phyloP scores from a whole-genome alignment of 2,329 filamentous ascomycete genomes.

The Ophiostoma ips region DNA sequence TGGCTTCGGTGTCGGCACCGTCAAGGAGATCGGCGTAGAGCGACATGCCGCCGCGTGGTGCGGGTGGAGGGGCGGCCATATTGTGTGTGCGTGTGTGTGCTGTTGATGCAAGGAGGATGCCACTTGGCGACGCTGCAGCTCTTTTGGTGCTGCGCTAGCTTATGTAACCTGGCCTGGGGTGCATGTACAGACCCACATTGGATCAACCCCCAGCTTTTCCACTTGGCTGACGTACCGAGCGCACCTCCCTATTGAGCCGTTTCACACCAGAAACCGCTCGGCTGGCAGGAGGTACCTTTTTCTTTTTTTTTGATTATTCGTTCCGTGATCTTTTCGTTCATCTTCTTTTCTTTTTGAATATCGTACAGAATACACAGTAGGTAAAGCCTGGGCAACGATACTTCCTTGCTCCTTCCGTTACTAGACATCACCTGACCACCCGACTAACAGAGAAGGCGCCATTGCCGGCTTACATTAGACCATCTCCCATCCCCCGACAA shows the following conservation, averaged over 20 bases:
- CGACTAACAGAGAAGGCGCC: background rate
- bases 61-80: slow-evolving; percentile 23
- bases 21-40: slow-evolving; percentile 78
- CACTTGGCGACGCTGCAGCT: background rate
- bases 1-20: slow-evolving; percentile 31
- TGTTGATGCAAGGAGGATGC: background rate
- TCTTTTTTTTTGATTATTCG: background rate
- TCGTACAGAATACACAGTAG: too few relatives aligned
- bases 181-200: background rate
- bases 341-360: background rate
- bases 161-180: too few relatives aligned
- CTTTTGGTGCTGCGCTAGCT: too few relatives aligned
- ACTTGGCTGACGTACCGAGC: background rate
- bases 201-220: background rate
- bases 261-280: background rate
- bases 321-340: background rate
- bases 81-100: background rate
- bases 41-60: slow-evolving; percentile 43
- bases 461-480: too few relatives aligned
- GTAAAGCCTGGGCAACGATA: background rate
- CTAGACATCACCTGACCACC: background rate
- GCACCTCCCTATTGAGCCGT: background rate
- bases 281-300: background rate
- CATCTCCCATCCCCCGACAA: background rate
- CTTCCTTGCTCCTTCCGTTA: background rate